Evolutionary conservation across 2,329 filamentous ascomycete species (phyloP).

Genomic region (Epichloe typhina): DNA sequence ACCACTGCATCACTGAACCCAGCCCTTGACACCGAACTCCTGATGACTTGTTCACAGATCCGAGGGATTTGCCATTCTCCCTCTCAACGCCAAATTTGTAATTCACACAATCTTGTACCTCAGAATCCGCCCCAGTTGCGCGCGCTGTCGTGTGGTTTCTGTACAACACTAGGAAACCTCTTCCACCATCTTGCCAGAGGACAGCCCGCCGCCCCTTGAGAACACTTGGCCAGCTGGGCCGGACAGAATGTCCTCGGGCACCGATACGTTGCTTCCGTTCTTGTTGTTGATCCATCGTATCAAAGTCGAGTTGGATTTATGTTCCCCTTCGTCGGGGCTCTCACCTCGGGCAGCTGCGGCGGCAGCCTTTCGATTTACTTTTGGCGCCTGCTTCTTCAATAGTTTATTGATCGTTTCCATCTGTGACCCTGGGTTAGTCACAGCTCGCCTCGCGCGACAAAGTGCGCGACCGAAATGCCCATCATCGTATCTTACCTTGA

Average conservation of each 20-base stretch:
- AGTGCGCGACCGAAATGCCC: not conserved
- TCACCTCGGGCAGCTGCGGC: slow-evolving; percentile 31
- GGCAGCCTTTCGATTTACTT: slow-evolving; percentile 45
- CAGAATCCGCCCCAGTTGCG: not conserved
- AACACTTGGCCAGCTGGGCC: slow-evolving; percentile 51
- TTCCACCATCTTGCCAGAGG: slow-evolving; percentile 38
- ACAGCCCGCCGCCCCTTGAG: slow-evolving; percentile 17
- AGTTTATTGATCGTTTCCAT: slow-evolving; percentile 88
- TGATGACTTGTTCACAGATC: too few species aligned
- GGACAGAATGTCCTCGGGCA: slow-evolving; percentile 55
- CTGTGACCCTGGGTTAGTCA: slow-evolving; percentile 25
- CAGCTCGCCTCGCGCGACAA: not conserved
- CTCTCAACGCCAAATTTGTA: too few species aligned
- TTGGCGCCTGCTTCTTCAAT: slow-evolving; percentile 73
- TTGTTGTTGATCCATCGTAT: slow-evolving; percentile 60
- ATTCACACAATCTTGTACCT: not conserved
- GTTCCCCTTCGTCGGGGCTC: slow-evolving; percentile 31
- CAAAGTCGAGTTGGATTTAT: slow-evolving; percentile 45
- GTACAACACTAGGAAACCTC: slow-evolving; percentile 31
- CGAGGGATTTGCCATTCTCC: too few species aligned
- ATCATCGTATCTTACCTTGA: slow-evolving; percentile 37
- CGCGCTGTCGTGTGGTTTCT: not conserved
- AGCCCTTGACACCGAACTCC: too few species aligned
- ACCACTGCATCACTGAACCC: too few species aligned
- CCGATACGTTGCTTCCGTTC: slow-evolving; percentile 46